Base-by-base conservation (phyloP, 192 early-diverging fungal species). In the Podochytrium sp. region DNA sequence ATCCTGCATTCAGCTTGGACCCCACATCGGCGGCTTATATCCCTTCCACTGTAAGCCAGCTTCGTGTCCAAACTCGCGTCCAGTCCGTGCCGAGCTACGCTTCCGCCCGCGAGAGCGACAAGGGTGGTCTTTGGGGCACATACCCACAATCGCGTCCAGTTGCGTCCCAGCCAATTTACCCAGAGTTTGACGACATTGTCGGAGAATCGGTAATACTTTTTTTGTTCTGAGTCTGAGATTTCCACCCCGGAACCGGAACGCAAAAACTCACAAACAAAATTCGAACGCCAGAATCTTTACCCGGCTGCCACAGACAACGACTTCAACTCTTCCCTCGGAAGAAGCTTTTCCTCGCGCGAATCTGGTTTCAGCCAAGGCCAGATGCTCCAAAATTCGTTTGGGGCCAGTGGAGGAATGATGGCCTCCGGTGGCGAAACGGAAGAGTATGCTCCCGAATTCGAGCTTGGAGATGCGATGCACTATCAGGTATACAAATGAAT, bases 381-480 rank as follows among this genome's bases (percentile, higher is more conserved):
- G 41, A 30, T n/a, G 29, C 23, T 49, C n/a, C 63, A 65, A 47
- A 41, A 37, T 32, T 39, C 65, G 38, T 56, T 39, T 55, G 30
- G 7, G 6, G 32, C 42, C 14, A 58, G 52, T 20, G 52, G 52
- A 55, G 32, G 23, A 30, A 10, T 38, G 18, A 58, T 49, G n/a
- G n/a, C n/a, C n/a, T n/a, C 51, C 47, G 23, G 30, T 65, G 39
- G 63, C n/a, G 30, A n/a, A n/a, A n/a, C 23, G 16, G 7, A 25
- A 23, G 61, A 39, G 30, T 58, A 70, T 23, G 49, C 34, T 16
- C 67, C 68, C 23, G 78, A 77, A 47, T 76, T 76, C 43, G 77
- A 76, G 25, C 60, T 73, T 47, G 78, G 47, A 37, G 52, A 58
- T 32, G 33, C 47, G 1, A 35, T 74, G 25, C 60, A 65, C 30